A percentile compares a stretch with the other conserved stretches of the same genome.
These are phyloP conservation scores for Lentinula sp. DNA, from an alignment of 768 basidiomycete species.

Conservation along the genomic window DNA sequence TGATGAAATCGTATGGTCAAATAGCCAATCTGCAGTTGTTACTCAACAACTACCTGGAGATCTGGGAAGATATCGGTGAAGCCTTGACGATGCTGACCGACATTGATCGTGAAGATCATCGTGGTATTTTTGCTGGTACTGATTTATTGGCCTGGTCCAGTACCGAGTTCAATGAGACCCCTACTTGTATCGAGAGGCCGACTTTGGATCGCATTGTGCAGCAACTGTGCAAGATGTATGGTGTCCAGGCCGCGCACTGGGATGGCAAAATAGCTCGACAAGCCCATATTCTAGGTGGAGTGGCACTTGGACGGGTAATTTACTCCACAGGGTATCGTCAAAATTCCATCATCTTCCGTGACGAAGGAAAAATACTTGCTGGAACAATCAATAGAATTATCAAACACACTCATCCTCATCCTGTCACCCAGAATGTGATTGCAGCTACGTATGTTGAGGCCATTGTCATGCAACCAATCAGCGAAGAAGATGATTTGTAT, in stretches of 20 bases:
- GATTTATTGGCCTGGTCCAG: not conserved
- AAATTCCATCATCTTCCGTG: not conserved
- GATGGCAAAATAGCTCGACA: not conserved
- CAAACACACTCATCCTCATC: not conserved
- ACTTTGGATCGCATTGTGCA: not conserved
- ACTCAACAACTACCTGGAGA: slow-evolving; percentile 7
- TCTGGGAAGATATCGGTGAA: slow-evolving; percentile 1
- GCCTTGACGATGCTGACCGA: slow-evolving; percentile 7
- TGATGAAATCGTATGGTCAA: slow-evolving; percentile 8
- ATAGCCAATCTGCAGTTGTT: slow-evolving; percentile 10
- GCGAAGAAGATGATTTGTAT: not conserved
- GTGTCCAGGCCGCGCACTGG: not conserved
- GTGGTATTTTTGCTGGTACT: not conserved
- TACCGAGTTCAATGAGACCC: not conserved
- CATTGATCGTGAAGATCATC: slow-evolving; percentile 1
- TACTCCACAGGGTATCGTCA: not conserved
- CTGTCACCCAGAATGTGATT: not conserved
- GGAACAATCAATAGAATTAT: not conserved
- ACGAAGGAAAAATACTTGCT: not conserved
- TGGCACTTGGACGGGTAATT: not conserved
- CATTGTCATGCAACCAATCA: not conserved
- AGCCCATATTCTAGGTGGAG: not conserved
- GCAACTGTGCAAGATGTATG: not conserved
- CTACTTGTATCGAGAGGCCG: not conserved
- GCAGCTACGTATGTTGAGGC: not conserved